Percentiles rank a stretch among this genome's conserved stretches.
Conservation (phyloP, 2,329 filamentous ascomycete genomes). For the Stagonosporopsis chrysanthemi region DNA sequence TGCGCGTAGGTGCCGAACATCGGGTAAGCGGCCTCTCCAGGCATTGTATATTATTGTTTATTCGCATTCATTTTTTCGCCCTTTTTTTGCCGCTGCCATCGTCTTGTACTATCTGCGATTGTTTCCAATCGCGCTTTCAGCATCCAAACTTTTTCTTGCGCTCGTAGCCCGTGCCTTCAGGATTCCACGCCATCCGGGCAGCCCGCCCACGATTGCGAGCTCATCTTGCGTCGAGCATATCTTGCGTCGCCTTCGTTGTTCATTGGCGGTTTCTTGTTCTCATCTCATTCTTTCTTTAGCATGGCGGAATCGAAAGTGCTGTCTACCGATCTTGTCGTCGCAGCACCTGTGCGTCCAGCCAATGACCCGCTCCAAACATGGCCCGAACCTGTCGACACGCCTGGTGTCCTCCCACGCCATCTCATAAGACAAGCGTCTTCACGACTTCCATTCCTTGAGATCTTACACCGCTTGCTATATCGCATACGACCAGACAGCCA, state of each 20-base stretch:
- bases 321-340: slow-evolving; percentile 14
- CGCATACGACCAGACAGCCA: slow-evolving; percentile 27
- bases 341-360: background rate
- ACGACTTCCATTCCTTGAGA: slow-evolving; percentile 37
- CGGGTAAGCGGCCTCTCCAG: slow-evolving; percentile 7
- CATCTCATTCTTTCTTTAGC: background rate
- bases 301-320: slow-evolving; percentile 7
- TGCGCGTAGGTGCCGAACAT: slow-evolving; percentile 2
- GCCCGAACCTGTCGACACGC: slow-evolving; percentile 36
- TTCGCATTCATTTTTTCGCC: background rate
- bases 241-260: background rate
- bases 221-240: background rate
- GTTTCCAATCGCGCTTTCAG: background rate
- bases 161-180: slow-evolving; percentile 11
- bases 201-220: background rate
- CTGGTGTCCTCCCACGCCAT: slow-evolving; percentile 35
- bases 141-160: slow-evolving; percentile 6
- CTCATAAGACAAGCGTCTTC: slow-evolving; percentile 29
- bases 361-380: slow-evolving; percentile 20
- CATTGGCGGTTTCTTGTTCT: background rate
- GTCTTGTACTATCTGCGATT: background rate
- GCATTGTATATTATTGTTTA: slow-evolving; percentile 17
- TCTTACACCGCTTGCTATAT: slow-evolving; percentile 37
- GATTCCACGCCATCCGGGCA: background rate
- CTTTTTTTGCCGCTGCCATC: slow-evolving; percentile 5